A percentile compares a stretch with the other conserved stretches of the same genome.
Evolutionary conservation across 306 rosid species (phyloP).

Genomic region (Glycine soja): DNA sequence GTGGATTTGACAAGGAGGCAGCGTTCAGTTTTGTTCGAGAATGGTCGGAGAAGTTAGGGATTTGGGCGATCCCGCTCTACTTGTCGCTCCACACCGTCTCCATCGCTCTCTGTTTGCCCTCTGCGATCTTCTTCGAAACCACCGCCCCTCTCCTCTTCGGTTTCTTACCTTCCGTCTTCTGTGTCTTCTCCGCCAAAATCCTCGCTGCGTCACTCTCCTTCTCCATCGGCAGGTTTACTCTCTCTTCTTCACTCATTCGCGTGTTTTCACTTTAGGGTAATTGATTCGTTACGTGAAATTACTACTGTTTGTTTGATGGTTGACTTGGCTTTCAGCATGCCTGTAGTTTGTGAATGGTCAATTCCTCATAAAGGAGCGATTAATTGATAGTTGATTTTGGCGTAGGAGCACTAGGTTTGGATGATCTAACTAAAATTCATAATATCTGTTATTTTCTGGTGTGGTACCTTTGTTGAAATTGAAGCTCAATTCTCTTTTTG

Average conservation of each 20-base stretch:
- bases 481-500: background rate
- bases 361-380: background rate
- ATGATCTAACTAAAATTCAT: background rate
- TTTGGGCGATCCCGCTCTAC: constrained; percentile 90
- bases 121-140: constrained; percentile 85
- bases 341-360: background rate
- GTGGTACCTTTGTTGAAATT: background rate
- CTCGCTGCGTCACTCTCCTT: constrained; percentile 93
- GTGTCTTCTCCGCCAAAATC: constrained; percentile 88
- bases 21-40: constrained; percentile 48
- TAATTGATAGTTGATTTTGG: background rate
- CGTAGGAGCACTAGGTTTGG: background rate
- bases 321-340: background rate
- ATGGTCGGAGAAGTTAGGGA: constrained; percentile 69
- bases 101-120: constrained; percentile 83
- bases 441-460: background rate
- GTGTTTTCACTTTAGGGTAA: background rate
- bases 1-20: constrained; percentile 69
- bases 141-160: constrained; percentile 86
- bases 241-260: background rate
- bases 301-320: background rate
- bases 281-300: background rate
- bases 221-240: constrained; percentile 77
- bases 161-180: constrained; percentile 72
- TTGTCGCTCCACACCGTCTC: constrained; percentile 73